These are phyloP conservation scores for Coix lacrymajobi DNA, from an alignment of 176 grass and related monocot species.

Conservation along the genomic window DNA sequence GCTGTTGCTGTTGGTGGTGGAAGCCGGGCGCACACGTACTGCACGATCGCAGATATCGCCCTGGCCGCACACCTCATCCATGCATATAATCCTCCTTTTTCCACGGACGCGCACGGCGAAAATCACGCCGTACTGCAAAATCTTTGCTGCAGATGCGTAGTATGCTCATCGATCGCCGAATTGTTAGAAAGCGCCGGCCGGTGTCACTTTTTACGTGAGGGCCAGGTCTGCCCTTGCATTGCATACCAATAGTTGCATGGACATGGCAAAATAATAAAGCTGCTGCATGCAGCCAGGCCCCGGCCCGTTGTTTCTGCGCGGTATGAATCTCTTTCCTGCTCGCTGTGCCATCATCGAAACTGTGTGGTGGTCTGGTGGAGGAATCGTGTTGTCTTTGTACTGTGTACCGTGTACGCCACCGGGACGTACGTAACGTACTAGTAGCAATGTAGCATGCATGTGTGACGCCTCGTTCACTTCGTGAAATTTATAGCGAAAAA, in stretches of 20 bases:
- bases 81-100: background rate
- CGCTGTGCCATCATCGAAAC: background rate
- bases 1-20: too few species aligned
- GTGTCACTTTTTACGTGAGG: background rate
- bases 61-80: background rate
- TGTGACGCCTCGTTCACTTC: too few species aligned
- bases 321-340: background rate
- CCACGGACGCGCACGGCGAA: background rate
- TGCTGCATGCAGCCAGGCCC: background rate
- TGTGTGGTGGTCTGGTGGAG: background rate
- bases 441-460: background rate
- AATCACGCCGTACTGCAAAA: background rate
- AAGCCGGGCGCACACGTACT: background rate
- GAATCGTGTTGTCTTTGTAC: background rate
- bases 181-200: too few species aligned
- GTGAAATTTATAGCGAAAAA: too few species aligned
- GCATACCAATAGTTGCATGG: background rate
- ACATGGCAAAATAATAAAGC: background rate
- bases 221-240: background rate
- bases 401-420: background rate
- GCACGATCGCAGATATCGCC: too few species aligned
- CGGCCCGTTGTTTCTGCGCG: background rate
- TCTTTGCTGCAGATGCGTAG: background rate
- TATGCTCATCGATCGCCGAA: background rate
- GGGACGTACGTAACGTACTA: too few species aligned